Conservation (phyloP, 345 rosid genomes). For the Acer campestre region DNA sequence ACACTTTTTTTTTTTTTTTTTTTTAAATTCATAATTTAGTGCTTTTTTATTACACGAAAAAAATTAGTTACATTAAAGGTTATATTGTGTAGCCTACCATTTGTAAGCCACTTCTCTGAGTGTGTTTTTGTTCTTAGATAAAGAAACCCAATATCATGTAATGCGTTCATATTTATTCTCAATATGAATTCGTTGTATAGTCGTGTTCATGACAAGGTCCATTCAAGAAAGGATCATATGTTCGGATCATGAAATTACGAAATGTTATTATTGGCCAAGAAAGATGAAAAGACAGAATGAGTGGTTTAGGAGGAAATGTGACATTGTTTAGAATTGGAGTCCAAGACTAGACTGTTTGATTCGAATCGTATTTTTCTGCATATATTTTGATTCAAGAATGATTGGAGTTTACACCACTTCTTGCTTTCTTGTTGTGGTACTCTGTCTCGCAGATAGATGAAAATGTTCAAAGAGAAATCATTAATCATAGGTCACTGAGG, state of each 20-base stretch:
- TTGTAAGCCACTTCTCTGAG: too few relatives aligned
- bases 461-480: slow-evolving; percentile 90
- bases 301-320: neutral
- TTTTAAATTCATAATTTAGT: neutral
- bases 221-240: neutral
- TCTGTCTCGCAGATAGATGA: slow-evolving; percentile 75
- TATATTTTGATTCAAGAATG: neutral
- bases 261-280: neutral
- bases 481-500: slow-evolving; percentile 88
- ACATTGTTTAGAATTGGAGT: neutral
- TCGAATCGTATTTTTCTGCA: neutral
- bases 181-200: neutral
- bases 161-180: neutral
- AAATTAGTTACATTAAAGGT: neutral
- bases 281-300: neutral
- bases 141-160: neutral
- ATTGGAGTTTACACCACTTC: neutral
- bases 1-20: neutral
- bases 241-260: neutral
- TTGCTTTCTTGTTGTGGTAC: slow-evolving; percentile 14
- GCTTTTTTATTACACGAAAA: neutral
- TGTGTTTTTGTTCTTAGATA: neutral
- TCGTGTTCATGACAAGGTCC: neutral
- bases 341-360: neutral
- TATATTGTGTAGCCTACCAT: neutral